phyloP scores from a whole-genome alignment of 345 rosid species.

The Luvunga scandens region DNA sequence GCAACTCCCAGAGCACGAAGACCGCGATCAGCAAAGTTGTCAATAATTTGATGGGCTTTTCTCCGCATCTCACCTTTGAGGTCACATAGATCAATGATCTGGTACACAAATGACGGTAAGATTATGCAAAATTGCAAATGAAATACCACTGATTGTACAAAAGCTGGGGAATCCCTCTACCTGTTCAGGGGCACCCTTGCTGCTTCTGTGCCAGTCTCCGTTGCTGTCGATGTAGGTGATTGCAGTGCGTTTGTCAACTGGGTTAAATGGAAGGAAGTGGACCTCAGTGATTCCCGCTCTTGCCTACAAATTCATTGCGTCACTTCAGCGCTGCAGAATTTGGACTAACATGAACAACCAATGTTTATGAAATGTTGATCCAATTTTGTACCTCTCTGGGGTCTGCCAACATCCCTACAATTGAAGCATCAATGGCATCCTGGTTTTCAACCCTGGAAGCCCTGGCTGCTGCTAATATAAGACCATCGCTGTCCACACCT shows the following conservation, averaged over 20 bases:
- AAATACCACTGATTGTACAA: not conserved
- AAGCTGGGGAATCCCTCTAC: slow-evolving; percentile 23
- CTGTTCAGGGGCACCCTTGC: slow-evolving; percentile 98
- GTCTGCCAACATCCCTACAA: slow-evolving; percentile 80
- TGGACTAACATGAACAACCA: not conserved
- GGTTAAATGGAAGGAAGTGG: slow-evolving; percentile 94
- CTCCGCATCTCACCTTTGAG: slow-evolving; percentile 51
- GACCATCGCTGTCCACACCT: slow-evolving; percentile 44
- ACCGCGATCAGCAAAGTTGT: slow-evolving; percentile 71
- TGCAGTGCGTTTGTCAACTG: slow-evolving; percentile 92
- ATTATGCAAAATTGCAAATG: not conserved
- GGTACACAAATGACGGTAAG: not conserved
- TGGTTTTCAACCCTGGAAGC: slow-evolving; percentile 93
- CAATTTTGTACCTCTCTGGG: slow-evolving; percentile 57
- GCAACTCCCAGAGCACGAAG: slow-evolving; percentile 81
- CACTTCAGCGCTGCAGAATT: not conserved
- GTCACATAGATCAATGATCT: slow-evolving; percentile 78
- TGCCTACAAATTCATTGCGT: slow-evolving; percentile 37
- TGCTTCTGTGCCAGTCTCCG: slow-evolving; percentile 76
- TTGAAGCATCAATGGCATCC: slow-evolving; percentile 94
- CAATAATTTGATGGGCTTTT: slow-evolving; percentile 63
- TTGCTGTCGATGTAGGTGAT: slow-evolving; percentile 68
- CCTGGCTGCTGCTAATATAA: slow-evolving; percentile 70
- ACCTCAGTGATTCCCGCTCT: slow-evolving; percentile 84
- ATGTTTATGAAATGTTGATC: not conserved